These are phyloP conservation scores for Colletotrichum euphorbiae DNA, from an alignment of 2,329 filamentous ascomycete genomes.

Conservation along the genomic window DNA sequence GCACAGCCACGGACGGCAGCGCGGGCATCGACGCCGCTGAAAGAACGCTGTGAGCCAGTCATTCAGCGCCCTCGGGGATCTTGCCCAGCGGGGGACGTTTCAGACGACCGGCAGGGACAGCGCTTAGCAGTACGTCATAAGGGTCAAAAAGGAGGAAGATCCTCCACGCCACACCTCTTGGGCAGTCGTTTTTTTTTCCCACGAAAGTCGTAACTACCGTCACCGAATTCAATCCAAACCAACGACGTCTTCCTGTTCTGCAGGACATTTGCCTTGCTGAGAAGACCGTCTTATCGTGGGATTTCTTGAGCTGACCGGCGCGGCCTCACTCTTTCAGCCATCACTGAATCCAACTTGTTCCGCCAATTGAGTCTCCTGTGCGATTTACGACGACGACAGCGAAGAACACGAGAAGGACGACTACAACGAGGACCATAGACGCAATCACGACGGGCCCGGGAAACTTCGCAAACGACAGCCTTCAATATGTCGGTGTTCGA, in stretches of 20 bases:
- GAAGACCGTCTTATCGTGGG: neutral
- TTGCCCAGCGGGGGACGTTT: constrained; percentile 35
- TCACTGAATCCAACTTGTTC: no score
- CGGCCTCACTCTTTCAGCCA: constrained; percentile 3
- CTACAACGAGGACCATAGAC: neutral
- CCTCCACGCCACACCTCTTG: neutral
- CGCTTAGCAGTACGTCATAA: constrained; percentile 37
- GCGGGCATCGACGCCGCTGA: constrained; percentile 1
- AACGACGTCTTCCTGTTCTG: neutral
- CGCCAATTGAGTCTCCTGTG: neutral
- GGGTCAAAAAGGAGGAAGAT: constrained; percentile 13
- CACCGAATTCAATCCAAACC: neutral
- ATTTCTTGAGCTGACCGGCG: neutral
- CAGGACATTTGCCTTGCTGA: no score
- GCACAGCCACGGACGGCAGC: constrained; percentile 31
- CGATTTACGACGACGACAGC: neutral
- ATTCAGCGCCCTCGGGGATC: constrained; percentile 20
- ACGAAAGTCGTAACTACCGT: neutral
- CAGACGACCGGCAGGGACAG: constrained; percentile 32
- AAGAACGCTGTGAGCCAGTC: constrained; percentile 18
- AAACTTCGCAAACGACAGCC: neutral
- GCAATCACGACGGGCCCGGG: no score
- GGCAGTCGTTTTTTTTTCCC: neutral
- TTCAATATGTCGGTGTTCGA: constrained; percentile 21
- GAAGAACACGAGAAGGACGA: neutral